Conservation (phyloP, 1,284 basidiomycete species). For the Inonotus hispidus region DNA sequence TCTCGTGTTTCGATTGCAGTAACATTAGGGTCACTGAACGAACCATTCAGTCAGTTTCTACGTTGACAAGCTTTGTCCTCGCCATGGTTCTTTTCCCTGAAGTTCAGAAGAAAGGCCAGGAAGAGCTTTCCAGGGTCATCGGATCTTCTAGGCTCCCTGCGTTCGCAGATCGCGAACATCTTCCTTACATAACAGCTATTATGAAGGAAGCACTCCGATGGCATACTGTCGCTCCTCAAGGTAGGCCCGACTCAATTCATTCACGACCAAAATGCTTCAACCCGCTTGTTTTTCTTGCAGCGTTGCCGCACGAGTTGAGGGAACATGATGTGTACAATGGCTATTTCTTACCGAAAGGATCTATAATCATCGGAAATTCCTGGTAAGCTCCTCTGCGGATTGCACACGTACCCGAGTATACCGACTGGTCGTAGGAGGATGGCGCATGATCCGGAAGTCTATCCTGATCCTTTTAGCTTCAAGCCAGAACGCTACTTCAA, state of each 20-base stretch:
- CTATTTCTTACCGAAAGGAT: constrained; percentile 19
- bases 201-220: constrained; percentile 60
- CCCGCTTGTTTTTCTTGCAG: constrained; percentile 5
- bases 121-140: constrained; percentile 56
- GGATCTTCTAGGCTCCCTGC: constrained; percentile 55
- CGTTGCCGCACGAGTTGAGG: constrained; percentile 16
- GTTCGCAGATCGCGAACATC: constrained; percentile 50
- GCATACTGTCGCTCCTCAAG: constrained; percentile 44
- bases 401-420: neutral
- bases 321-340: constrained; percentile 19
- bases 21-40: neutral
- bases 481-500: constrained; percentile 16
- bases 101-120: constrained; percentile 48
- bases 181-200: constrained; percentile 58
- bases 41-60: constrained; percentile 39
- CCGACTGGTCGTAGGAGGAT: constrained; percentile 14
- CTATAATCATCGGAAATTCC: constrained; percentile 18
- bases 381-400: constrained; percentile 13
- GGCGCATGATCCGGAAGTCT: constrained; percentile 12
- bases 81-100: constrained; percentile 49
- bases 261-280: neutral
- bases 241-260: neutral
- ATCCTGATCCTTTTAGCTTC: constrained; percentile 14
- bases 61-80: constrained; percentile 47
- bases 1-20: neutral